Evolutionary conservation across 2,329 filamentous ascomycete species (phyloP).

Genomic region (Xylariaceae sp.): DNA sequence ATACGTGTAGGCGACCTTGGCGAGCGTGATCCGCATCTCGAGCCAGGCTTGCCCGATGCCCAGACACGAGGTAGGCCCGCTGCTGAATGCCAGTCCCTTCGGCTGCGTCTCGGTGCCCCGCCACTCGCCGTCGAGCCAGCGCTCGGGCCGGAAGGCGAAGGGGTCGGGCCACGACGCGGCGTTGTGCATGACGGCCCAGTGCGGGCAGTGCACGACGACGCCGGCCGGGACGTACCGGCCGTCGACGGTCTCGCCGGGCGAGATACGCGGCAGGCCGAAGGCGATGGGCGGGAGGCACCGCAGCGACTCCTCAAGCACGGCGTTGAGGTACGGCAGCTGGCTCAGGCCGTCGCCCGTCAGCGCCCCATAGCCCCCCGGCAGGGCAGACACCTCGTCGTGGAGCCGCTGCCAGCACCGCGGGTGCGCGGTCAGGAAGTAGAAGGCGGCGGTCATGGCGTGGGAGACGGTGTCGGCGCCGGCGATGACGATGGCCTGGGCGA

Average conservation of each 20-base stretch:
- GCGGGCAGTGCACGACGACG: conserved; percentile 14
- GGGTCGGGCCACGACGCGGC: conserved; percentile 16
- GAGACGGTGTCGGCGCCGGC: conserved; percentile 40
- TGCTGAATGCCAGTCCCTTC: conserved; percentile 17
- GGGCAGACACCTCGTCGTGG: conserved; percentile 29
- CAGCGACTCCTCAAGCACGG: conserved; percentile 23
- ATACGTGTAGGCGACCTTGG: conserved; percentile 21
- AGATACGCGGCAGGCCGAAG: conserved; percentile 22
- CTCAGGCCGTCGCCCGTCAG: conserved; percentile 13
- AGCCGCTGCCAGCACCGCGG: conserved; percentile 30
- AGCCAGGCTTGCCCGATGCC: conserved; percentile 22
- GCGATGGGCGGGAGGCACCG: conserved; percentile 19
- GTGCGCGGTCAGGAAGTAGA: conserved; percentile 32
- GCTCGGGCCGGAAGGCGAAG: conserved; percentile 20
- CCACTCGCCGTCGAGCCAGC: conserved; percentile 14
- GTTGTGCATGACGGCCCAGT: conserved; percentile 20
- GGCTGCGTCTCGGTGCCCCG: conserved; percentile 5
- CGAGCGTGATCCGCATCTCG: conserved; percentile 23
- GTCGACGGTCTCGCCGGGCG: conserved; percentile 21
- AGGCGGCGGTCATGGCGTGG: conserved; percentile 30
- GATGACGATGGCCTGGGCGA: conserved; percentile 25
- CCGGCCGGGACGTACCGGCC: conserved; percentile 20
- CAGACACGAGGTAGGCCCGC: conserved; percentile 20
- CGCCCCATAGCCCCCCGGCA: conserved; percentile 22
- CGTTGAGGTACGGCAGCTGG: conserved; percentile 17